These are phyloP conservation scores for Penicillium sp. DNA, from an alignment of 2,329 filamentous ascomycete genomes.

Conservation along the genomic window DNA sequence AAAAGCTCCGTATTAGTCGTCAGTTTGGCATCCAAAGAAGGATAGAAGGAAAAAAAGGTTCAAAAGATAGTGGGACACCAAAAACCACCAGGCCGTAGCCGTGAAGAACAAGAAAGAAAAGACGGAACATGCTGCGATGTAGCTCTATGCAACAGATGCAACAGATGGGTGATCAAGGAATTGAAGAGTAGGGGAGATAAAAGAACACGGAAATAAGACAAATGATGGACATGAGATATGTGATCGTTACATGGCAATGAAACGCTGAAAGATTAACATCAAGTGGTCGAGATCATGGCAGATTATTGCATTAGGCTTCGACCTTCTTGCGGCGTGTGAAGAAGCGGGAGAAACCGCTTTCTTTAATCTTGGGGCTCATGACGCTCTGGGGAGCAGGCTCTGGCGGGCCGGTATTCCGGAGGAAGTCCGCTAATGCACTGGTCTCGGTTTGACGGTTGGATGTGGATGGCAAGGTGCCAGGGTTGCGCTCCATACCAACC, in stretches of 20 bases:
- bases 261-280: constrained; percentile 26
- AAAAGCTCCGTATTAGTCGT: constrained; percentile 18
- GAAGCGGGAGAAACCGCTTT: constrained; percentile 35
- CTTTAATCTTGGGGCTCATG: constrained; percentile 23
- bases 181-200: background rate
- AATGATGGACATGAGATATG: constrained; percentile 24
- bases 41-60: background rate
- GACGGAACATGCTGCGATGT: constrained; percentile 3
- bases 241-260: constrained; percentile 21
- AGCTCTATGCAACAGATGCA: constrained; percentile 14
- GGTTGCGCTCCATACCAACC: constrained; percentile 37
- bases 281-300: constrained; percentile 1
- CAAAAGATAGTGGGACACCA: constrained; percentile 8
- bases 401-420: constrained; percentile 68
- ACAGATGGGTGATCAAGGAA: background rate
- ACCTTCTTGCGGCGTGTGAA: constrained; percentile 35
- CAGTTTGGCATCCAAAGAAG: constrained; percentile 6
- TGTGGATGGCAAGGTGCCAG: constrained; percentile 22
- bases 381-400: constrained; percentile 31
- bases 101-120: constrained; percentile 6
- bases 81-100: constrained; percentile 18
- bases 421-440: constrained; percentile 70
- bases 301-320: constrained; percentile 17
- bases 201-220: constrained; percentile 13
- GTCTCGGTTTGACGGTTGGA: constrained; percentile 48